A percentile compares a stretch with the other conserved stretches of the same genome.
phyloP scores from a whole-genome alignment of 176 grass and related monocot species.

The Echinochloa phyllopogon region DNA sequence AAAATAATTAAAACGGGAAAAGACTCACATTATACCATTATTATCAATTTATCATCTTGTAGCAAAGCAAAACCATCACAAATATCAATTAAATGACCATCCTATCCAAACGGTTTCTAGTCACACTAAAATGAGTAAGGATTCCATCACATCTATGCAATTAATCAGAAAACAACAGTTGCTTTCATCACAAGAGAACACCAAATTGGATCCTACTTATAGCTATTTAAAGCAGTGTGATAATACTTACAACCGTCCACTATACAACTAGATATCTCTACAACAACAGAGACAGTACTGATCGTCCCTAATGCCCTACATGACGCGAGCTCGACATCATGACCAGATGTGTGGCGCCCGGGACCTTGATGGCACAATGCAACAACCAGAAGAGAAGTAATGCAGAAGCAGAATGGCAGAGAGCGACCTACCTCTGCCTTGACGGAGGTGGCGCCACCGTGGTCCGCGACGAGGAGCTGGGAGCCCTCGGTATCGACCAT shows the following conservation, averaged over 20 bases:
- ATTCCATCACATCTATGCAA: neutral
- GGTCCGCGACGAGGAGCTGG: constrained; percentile 65
- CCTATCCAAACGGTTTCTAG: neutral
- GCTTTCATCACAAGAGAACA: neutral
- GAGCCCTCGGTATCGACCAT: constrained; percentile 81
- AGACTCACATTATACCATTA: neutral
- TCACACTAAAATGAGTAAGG: neutral
- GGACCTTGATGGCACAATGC: neutral
- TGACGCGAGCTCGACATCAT: neutral
- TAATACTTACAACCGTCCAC: neutral
- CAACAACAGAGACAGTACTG: neutral
- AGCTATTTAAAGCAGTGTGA: neutral
- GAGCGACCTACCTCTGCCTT: constrained; percentile 58
- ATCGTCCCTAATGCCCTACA: neutral
- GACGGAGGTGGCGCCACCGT: constrained; percentile 54
- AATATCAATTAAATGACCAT: neutral
- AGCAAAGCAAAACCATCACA: neutral
- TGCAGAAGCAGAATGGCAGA: neutral
- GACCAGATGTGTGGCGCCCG: neutral
- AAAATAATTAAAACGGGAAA: constrained; percentile 12
- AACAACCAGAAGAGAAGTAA: neutral
- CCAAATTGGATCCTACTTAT: neutral
- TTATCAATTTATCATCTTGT: constrained; percentile 1
- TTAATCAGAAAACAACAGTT: neutral
- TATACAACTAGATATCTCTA: constrained; percentile 10